Evolutionary conservation across 371 early-diverging fungal species (phyloP).

Genomic region (Neoconidiobolus thromboides): DNA sequence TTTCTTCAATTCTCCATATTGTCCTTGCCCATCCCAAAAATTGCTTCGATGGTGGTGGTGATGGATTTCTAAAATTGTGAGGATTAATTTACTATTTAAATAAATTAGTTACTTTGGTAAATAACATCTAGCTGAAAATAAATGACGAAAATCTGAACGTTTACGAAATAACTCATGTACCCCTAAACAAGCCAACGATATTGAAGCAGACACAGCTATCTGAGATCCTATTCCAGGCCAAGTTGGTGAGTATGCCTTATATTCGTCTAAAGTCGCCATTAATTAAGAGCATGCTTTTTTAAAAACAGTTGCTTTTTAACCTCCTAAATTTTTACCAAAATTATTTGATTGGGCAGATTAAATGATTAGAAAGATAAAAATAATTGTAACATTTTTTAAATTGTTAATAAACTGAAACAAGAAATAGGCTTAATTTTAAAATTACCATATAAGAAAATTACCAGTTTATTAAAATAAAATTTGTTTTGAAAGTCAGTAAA

Average conservation of each 20-base stretch:
- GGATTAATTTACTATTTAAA: neutral
- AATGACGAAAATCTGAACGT: constrained; percentile 3
- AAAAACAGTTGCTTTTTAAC: no score
- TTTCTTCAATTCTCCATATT: neutral
- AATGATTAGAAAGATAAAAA: no score
- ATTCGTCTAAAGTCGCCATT: constrained; percentile 2
- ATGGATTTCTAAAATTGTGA: neutral
- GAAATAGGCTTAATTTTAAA: no score
- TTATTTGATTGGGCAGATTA: no score
- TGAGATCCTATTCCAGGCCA: constrained; percentile 3
- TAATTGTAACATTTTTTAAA: no score
- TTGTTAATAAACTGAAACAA: no score
- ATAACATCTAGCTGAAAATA: constrained; percentile 5
- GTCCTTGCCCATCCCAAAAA: constrained; percentile 3
- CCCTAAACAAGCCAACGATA: neutral
- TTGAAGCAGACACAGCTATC: neutral
- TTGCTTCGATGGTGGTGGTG: neutral
- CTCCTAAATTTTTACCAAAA: no score
- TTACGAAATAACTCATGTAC: neutral
- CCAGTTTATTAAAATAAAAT: no score
- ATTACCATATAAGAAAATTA: no score
- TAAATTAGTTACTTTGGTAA: neutral
- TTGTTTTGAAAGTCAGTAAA: no score
- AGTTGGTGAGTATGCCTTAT: neutral
- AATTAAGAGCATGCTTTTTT: no score